phyloP scores from a whole-genome alignment of 331 rosid species.

The Quercus lobata region DNA sequence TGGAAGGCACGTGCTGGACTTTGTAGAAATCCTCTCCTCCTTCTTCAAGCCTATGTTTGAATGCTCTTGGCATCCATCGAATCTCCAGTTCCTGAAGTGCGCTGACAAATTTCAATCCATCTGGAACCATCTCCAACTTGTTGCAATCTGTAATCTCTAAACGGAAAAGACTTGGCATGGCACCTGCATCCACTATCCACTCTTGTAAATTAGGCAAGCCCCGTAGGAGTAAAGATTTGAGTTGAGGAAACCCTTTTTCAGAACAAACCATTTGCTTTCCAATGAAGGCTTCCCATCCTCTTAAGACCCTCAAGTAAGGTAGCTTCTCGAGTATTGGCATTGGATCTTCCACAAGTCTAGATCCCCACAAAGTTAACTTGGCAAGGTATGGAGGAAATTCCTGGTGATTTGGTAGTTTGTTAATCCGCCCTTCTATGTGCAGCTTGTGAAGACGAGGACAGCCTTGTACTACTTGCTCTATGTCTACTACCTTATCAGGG shows the following conservation, averaged over 20 bases:
- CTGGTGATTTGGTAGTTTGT: constrained; percentile 11
- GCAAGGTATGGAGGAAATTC: constrained; percentile 22
- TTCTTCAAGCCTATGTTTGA: no score
- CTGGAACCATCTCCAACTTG: constrained; percentile 26
- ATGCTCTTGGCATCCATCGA: no score
- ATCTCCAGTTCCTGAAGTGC: background rate
- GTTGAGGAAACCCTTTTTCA: constrained; percentile 34
- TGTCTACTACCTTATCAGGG: constrained; percentile 27
- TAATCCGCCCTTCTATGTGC: constrained; percentile 2
- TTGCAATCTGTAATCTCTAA: constrained; percentile 22
- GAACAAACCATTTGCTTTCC: constrained; percentile 42
- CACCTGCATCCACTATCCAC: constrained; percentile 40
- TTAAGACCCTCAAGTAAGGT: constrained; percentile 35
- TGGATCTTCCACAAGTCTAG: constrained; percentile 33
- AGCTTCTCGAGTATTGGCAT: constrained; percentile 34
- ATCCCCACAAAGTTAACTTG: constrained; percentile 38
- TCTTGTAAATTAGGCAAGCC: constrained; percentile 23
- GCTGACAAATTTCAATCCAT: constrained; percentile 33
- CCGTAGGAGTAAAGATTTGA: constrained; percentile 20
- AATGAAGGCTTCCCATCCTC: background rate
- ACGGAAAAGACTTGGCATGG: constrained; percentile 28
- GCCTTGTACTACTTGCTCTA: constrained; percentile 25
- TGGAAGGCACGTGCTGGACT: no score
- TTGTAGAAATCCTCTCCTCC: no score
- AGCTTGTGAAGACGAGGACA: constrained; percentile 37